phyloP scores from a whole-genome alignment of 108 stramenopile species.

The Nitzschia inconspicua region DNA sequence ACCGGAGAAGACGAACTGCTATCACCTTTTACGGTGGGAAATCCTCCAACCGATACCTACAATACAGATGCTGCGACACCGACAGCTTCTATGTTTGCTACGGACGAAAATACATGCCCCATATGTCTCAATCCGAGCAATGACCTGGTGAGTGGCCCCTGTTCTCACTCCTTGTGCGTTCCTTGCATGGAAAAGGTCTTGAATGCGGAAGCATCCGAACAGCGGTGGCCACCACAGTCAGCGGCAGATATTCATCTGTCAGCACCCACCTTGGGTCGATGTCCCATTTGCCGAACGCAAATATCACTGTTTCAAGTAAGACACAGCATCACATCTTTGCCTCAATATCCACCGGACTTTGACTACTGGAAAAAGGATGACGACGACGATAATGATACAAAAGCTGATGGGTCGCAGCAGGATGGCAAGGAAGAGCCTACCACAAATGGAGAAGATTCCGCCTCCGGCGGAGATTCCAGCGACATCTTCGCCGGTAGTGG shows the following conservation, averaged over 20 bases:
- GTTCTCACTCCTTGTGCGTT: slow-evolving; percentile 21
- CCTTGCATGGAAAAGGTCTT: slow-evolving; percentile 32
- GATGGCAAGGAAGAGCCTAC: too few relatives aligned
- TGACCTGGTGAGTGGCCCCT: slow-evolving; percentile 13
- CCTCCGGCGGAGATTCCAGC: background rate
- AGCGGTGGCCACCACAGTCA: slow-evolving; percentile 22
- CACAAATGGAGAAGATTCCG: too few relatives aligned
- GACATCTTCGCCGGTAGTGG: too few relatives aligned
- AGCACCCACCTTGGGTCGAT: slow-evolving; percentile 38
- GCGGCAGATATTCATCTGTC: slow-evolving; percentile 19
- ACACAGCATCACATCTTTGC: slow-evolving; percentile 2
- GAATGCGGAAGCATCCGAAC: slow-evolving; percentile 14
- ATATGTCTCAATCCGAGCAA: slow-evolving; percentile 16
- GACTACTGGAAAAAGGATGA: background rate
- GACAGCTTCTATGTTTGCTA: too few relatives aligned
- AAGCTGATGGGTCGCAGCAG: too few relatives aligned
- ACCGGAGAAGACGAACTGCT: too few relatives aligned
- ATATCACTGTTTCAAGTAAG: slow-evolving; percentile 34
- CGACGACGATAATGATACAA: background rate
- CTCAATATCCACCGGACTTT: slow-evolving; percentile 17
- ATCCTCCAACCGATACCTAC: too few relatives aligned
- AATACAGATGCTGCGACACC: too few relatives aligned
- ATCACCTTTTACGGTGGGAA: too few relatives aligned
- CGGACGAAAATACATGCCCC: too few relatives aligned
- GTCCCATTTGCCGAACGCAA: slow-evolving; percentile 36